These are phyloP conservation scores for Aphanomyces invadans DNA, from an alignment of 352 stramenopile genomes.

Conservation along the genomic window DNA sequence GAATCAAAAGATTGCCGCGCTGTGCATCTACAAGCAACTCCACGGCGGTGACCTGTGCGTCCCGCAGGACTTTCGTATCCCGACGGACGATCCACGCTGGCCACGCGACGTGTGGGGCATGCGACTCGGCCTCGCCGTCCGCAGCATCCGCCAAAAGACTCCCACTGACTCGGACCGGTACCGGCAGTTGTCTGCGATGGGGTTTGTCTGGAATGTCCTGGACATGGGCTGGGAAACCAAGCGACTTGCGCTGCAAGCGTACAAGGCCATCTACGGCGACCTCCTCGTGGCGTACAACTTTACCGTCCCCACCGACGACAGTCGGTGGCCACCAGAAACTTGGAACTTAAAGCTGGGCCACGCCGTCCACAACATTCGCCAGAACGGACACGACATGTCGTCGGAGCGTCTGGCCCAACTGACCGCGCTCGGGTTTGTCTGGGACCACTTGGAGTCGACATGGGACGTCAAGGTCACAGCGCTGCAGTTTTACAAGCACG, in stretches of 20 bases:
- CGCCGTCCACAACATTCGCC: slow-evolving; percentile 58
- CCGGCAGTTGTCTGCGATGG: slow-evolving; percentile 76
- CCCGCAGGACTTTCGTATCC: slow-evolving; percentile 87
- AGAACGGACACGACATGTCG: slow-evolving; percentile 52
- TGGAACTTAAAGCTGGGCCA: slow-evolving; percentile 52
- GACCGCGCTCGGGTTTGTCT: slow-evolving; percentile 54
- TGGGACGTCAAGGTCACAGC: slow-evolving; percentile 67
- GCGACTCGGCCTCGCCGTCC: slow-evolving; percentile 78
- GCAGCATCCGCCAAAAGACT: slow-evolving; percentile 75
- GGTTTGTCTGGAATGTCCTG: slow-evolving; percentile 88
- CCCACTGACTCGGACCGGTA: slow-evolving; percentile 37
- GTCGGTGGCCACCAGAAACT: slow-evolving; percentile 42
- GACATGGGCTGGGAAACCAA: slow-evolving; percentile 70
- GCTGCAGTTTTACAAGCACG: slow-evolving; percentile 71
- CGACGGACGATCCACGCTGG: slow-evolving; percentile 54
- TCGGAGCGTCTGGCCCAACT: slow-evolving; percentile 38
- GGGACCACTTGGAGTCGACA: slow-evolving; percentile 50
- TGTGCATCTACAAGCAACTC: slow-evolving; percentile 75
- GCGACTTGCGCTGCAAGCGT: slow-evolving; percentile 51
- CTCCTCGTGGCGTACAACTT: slow-evolving; percentile 59
- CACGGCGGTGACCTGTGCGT: slow-evolving; percentile 84
- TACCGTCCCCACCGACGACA: slow-evolving; percentile 35
- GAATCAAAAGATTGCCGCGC: slow-evolving; percentile 41
- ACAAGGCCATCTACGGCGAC: slow-evolving; percentile 49
- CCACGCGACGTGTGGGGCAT: slow-evolving; percentile 76